A percentile compares a stretch with the other conserved stretches of the same genome.
phyloP scores from a whole-genome alignment of 495 filamentous ascomycete species.

The Daldinia caldariorum region DNA sequence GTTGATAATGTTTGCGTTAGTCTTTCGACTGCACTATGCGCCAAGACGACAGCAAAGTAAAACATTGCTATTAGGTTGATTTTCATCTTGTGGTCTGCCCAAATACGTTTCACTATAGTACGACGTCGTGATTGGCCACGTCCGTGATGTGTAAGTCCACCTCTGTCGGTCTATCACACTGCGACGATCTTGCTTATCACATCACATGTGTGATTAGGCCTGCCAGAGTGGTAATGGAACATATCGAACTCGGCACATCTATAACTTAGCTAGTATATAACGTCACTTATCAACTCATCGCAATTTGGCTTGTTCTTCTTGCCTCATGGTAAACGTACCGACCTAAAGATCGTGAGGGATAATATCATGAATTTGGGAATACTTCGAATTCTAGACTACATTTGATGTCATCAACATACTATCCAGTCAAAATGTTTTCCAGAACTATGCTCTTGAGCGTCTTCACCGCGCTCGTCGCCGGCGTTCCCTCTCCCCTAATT shows the following conservation, averaged over 20 bases:
- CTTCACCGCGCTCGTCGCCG: slow-evolving; percentile 8
- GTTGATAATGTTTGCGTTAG: too few relatives aligned
- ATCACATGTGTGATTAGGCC: slow-evolving; percentile 26
- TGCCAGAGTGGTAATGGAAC: slow-evolving; percentile 13
- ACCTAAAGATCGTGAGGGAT: not conserved
- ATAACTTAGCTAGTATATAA: slow-evolving; percentile 17
- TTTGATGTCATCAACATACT: not conserved
- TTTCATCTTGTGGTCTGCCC: slow-evolving; percentile 15
- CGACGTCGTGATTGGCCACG: slow-evolving; percentile 23
- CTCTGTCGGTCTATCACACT: slow-evolving; percentile 29
- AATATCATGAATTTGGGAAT: not conserved
- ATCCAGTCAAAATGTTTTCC: slow-evolving; percentile 15
- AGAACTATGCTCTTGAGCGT: slow-evolving; percentile 12
- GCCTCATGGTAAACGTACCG: not conserved
- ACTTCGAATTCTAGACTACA: not conserved
- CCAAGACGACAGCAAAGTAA: slow-evolving; percentile 4
- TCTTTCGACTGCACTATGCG: too few relatives aligned
- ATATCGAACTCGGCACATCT: slow-evolving; percentile 11
- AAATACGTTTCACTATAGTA: not conserved
- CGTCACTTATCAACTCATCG: not conserved
- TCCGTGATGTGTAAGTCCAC: slow-evolving; percentile 35
- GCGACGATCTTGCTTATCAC: slow-evolving; percentile 29
- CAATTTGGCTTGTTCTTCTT: not conserved
- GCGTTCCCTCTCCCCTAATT: slow-evolving; percentile 1
- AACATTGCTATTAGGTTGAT: slow-evolving; percentile 4